phyloP scores from a whole-genome alignment of 2,329 filamentous ascomycete species.

The Tympanopsis confertula region DNA sequence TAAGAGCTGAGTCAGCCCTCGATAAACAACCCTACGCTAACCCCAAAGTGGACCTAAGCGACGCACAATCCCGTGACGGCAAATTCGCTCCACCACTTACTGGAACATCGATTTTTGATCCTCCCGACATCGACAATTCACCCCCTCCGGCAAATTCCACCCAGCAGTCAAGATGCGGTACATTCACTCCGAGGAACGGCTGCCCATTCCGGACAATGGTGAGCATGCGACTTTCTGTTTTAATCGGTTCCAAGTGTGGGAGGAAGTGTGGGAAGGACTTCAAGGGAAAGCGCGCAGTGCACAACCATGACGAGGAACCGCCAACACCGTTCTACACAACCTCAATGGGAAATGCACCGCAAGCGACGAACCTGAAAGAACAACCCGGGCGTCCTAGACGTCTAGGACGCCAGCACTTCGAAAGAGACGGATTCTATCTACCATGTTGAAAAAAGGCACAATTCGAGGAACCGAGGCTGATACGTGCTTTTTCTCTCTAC shows the following conservation, averaged over 20 bases:
- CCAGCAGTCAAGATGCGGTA: slow-evolving; percentile 87
- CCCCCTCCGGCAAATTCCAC: slow-evolving; percentile 27
- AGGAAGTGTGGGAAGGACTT: slow-evolving; percentile 5
- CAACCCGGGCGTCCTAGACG: too few relatives aligned
- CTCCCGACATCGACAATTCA: slow-evolving; percentile 15
- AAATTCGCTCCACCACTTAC: neutral
- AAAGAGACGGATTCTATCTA: too few relatives aligned
- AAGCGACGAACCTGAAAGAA: too few relatives aligned
- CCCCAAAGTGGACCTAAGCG: neutral
- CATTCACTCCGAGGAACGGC: slow-evolving; percentile 95
- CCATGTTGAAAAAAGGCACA: neutral
- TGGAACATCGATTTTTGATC: neutral
- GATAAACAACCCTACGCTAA: too few relatives aligned
- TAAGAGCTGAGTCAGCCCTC: too few relatives aligned
- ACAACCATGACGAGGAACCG: slow-evolving; percentile 14
- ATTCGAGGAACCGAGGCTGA: neutral
- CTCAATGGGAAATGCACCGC: too few relatives aligned
- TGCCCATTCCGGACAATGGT: slow-evolving; percentile 95
- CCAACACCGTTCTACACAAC: too few relatives aligned
- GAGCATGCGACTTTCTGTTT: slow-evolving; percentile 35
- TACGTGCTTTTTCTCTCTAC: slow-evolving; percentile 19
- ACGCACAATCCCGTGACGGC: neutral
- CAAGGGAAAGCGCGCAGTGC: slow-evolving; percentile 2
- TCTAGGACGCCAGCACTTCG: too few relatives aligned
- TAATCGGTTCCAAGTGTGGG: slow-evolving; percentile 5